Conservation (phyloP, 139 green algal genomes). For the Volvox africanus region DNA sequence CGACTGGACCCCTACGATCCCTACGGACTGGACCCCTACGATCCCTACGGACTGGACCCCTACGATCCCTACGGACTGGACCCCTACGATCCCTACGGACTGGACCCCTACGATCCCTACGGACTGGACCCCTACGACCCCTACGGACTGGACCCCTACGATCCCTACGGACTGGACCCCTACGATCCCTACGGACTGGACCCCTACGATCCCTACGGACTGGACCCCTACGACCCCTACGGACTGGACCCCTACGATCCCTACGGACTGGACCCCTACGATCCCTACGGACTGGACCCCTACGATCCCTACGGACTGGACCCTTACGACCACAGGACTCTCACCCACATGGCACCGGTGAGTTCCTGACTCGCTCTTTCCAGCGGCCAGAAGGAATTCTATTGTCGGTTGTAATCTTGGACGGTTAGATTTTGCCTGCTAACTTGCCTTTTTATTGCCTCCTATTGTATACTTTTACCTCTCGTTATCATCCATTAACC, state of each 20-base stretch:
- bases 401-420: too few species aligned
- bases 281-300: too few species aligned
- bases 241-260: background rate
- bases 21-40: background rate
- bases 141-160: background rate
- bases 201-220: background rate
- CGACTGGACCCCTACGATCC: background rate
- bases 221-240: background rate
- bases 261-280: background rate
- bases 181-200: background rate
- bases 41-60: background rate
- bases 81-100: background rate
- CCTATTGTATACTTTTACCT: too few species aligned
- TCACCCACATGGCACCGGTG: slow-evolving; percentile 36
- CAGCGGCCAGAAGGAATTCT: too few species aligned
- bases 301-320: background rate
- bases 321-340: background rate
- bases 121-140: background rate
- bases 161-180: background rate
- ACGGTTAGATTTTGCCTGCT: too few species aligned
- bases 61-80: background rate
- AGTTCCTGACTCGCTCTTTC: background rate
- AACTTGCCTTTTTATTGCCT: too few species aligned
- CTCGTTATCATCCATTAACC: too few species aligned
- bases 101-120: background rate